phyloP scores from a whole-genome alignment of 2,329 filamentous ascomycete species.

The Microdochium nivale region DNA sequence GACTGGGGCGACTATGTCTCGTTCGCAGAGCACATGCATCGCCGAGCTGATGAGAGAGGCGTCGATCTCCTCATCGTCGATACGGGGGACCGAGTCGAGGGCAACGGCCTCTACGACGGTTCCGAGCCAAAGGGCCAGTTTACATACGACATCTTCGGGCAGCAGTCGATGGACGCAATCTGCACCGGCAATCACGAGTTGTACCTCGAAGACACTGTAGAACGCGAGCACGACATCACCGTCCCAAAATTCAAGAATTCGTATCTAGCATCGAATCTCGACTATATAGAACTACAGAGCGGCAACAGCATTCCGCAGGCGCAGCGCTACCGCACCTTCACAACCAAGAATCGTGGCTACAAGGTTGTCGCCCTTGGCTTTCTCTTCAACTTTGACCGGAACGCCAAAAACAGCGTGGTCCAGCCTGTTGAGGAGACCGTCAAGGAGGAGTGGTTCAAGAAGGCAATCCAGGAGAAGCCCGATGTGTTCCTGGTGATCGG shows the following conservation, averaged over 20 bases:
- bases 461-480: constrained; percentile 73
- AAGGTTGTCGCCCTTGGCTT: constrained; percentile 87
- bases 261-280: constrained; percentile 88
- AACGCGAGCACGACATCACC: constrained; percentile 69
- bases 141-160: constrained; percentile 76
- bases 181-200: constrained; percentile 93
- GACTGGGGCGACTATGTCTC: constrained; percentile 99
- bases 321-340: constrained; percentile 79
- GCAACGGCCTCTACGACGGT: constrained; percentile 89
- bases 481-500: constrained; percentile 83
- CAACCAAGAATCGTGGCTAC: constrained; percentile 80
- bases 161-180: constrained; percentile 77
- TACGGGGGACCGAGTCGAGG: constrained; percentile 87
- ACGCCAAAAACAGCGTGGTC: constrained; percentile 84
- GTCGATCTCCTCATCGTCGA: constrained; percentile 88
- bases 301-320: constrained; percentile 69
- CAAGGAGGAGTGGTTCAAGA: constrained; percentile 80
- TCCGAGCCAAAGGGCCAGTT: constrained; percentile 82
- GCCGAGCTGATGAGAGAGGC: constrained; percentile 68
- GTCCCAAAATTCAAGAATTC: constrained; percentile 73
- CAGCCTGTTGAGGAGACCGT: constrained; percentile 72
- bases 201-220: constrained; percentile 71
- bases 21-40: constrained; percentile 74
- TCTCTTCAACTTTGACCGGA: constrained; percentile 85
- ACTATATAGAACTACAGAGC: constrained; percentile 69